Conservation (phyloP, 2,329 filamentous ascomycete species). For the Verticillium klebahnii region DNA sequence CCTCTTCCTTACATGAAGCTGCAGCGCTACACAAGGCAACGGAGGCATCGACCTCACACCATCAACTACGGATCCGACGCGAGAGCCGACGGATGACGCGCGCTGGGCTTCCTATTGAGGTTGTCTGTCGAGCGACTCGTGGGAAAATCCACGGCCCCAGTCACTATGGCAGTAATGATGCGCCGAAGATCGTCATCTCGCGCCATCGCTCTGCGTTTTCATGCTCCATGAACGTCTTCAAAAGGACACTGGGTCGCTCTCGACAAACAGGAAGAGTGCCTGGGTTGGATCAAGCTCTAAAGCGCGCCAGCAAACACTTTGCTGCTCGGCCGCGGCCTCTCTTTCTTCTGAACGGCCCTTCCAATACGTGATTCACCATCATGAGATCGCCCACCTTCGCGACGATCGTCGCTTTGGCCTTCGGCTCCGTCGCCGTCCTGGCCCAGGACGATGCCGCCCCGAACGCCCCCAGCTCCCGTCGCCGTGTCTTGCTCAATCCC, state of each 20-base stretch:
- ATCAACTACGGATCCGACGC: background rate
- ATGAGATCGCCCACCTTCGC: background rate
- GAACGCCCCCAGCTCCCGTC: constrained; percentile 5
- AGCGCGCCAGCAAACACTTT: background rate
- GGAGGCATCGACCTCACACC: background rate
- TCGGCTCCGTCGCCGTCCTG: background rate
- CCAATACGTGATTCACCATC: background rate
- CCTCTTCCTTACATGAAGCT: background rate
- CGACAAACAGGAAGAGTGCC: background rate
- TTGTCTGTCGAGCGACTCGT: background rate
- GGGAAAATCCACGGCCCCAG: background rate
- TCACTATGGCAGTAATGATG: background rate
- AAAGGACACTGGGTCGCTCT: background rate
- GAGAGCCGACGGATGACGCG: background rate
- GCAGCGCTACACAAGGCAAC: background rate
- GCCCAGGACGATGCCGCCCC: background rate
- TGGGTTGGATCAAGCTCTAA: background rate
- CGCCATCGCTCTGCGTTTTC: background rate
- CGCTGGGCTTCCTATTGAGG: background rate
- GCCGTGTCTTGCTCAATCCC: constrained; percentile 11
- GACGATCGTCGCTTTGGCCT: background rate
- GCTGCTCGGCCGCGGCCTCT: background rate
- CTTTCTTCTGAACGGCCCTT: background rate
- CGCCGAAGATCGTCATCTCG: background rate
- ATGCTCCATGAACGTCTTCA: background rate